phyloP scores from a whole-genome alignment of 768 basidiomycete species.

The Tricholoma furcatifolium region DNA sequence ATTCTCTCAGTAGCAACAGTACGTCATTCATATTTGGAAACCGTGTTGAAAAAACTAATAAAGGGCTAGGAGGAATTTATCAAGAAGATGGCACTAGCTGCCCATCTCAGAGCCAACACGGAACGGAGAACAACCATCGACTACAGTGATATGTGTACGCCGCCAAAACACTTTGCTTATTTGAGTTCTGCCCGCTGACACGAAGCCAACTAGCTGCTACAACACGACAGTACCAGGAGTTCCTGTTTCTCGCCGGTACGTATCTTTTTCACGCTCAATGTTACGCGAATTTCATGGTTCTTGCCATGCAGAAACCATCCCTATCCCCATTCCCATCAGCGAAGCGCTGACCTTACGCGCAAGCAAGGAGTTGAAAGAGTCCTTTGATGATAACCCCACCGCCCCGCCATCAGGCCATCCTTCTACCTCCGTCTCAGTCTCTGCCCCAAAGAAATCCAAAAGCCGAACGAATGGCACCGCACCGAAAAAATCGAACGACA shows the following conservation, averaged over 20 bases:
- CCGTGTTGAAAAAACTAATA: constrained; percentile 3
- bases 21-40: constrained; percentile 16
- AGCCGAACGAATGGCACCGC: constrained; percentile 31
- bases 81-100: constrained; percentile 69
- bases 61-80: constrained; percentile 77
- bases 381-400: constrained; percentile 61
- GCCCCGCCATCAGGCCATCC: constrained; percentile 19
- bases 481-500: constrained; percentile 11
- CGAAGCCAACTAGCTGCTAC: constrained; percentile 45
- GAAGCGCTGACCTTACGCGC: constrained; percentile 60
- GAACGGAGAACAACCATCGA: constrained; percentile 58
- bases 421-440: constrained; percentile 20
- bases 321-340: constrained; percentile 53
- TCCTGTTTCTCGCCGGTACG: constrained; percentile 69
- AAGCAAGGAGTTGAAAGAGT: constrained; percentile 49
- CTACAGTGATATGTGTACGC: constrained; percentile 77
- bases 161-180: background rate
- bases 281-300: constrained; percentile 5
- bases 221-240: constrained; percentile 62
- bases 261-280: background rate
- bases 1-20: constrained; percentile 78
- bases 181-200: constrained; percentile 4
- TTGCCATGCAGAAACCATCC: constrained; percentile 57
- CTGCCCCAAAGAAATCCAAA: constrained; percentile 20
- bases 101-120: constrained; percentile 60